Percentiles rank a stretch among this genome's conserved stretches.
phyloP scores from a whole-genome alignment of 2,329 filamentous ascomycete species.

The Sarocladiaceae sp. region DNA sequence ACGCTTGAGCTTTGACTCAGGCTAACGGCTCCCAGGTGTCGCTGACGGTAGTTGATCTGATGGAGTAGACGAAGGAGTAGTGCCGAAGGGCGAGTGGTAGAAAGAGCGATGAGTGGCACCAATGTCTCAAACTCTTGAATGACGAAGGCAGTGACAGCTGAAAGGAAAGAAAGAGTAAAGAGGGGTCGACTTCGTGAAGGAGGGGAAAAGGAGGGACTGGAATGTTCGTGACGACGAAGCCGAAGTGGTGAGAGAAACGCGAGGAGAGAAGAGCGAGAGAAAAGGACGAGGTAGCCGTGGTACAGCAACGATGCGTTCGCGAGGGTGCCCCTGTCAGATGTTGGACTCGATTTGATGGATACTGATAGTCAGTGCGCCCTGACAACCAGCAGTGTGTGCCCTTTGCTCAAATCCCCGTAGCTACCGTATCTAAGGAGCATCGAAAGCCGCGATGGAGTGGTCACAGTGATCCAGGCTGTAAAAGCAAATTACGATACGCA shows the following conservation, averaged over 20 bases:
- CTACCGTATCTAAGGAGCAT: not conserved
- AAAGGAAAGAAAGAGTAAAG: not conserved
- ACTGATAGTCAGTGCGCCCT: too few species aligned
- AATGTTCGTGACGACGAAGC: constrained; percentile 1
- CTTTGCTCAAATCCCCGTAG: not conserved
- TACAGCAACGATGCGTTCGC: not conserved
- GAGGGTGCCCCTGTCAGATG: not conserved
- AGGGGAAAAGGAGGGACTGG: constrained; percentile 7
- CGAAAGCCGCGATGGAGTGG: not conserved
- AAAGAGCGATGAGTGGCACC: not conserved
- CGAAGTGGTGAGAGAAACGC: not conserved
- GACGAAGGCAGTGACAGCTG: not conserved
- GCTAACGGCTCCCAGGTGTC: not conserved
- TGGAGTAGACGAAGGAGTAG: not conserved
- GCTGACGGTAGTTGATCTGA: not conserved
- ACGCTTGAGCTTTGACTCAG: not conserved
- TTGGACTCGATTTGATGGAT: too few species aligned
- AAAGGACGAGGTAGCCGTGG: not conserved
- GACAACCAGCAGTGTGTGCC: not conserved
- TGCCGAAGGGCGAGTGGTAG: not conserved
- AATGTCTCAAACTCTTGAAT: not conserved
- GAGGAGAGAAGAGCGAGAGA: not conserved
- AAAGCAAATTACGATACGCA: constrained; percentile 5
- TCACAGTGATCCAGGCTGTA: not conserved
- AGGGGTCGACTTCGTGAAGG: not conserved